Evolutionary conservation across 2,329 filamentous ascomycete genomes (phyloP).

Genomic region (Exophiala mesophila): DNA sequence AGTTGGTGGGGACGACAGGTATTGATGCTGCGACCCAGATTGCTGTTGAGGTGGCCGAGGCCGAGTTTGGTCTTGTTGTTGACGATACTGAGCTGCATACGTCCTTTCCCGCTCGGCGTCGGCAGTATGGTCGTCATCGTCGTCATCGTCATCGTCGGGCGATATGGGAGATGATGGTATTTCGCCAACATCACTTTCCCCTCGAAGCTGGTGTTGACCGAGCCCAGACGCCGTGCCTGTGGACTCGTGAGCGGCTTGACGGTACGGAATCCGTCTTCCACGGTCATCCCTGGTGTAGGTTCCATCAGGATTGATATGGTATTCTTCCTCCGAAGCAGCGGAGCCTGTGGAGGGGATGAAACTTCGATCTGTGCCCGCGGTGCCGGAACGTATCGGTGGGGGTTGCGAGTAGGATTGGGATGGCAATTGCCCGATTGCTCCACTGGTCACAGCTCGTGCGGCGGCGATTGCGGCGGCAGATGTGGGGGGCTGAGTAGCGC

Average conservation of each 20-base stretch:
- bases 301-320: constrained; percentile 58
- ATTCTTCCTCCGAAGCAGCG: constrained; percentile 64
- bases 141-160: constrained; percentile 44
- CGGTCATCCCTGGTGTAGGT: constrained; percentile 58
- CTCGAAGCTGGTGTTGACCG: neutral
- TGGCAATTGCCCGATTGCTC: constrained; percentile 6
- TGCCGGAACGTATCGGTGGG: constrained; percentile 15
- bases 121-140: constrained; percentile 50
- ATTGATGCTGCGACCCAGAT: constrained; percentile 31
- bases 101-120: constrained; percentile 44
- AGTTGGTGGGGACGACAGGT: constrained; percentile 18
- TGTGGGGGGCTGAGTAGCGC: constrained; percentile 31
- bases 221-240: constrained; percentile 3
- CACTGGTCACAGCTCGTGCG: constrained; percentile 21
- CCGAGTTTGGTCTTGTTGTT: constrained; percentile 31
- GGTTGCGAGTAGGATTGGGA: constrained; percentile 13
- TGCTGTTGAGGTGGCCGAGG: constrained; percentile 36
- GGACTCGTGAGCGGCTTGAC: constrained; percentile 38
- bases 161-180: neutral
- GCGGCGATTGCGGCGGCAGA: constrained; percentile 28
- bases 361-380: constrained; percentile 16
- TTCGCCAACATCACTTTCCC: constrained; percentile 16
- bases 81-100: constrained; percentile 23
- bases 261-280: constrained; percentile 55
- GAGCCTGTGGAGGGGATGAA: constrained; percentile 50